Conservation (phyloP, 768 basidiomycete species). For the Mycena pura region DNA sequence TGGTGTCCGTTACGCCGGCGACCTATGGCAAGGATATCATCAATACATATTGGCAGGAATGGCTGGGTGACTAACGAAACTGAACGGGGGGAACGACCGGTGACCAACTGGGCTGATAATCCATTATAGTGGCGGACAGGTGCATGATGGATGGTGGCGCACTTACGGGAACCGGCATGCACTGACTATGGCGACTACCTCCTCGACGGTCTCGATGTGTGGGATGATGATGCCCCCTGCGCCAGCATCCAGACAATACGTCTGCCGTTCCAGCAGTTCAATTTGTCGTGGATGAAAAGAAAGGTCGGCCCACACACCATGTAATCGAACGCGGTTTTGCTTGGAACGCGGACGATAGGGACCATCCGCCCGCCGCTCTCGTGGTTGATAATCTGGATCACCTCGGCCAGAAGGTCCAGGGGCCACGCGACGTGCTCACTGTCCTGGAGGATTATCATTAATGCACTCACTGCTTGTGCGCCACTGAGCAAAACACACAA, state of each 20-base stretch:
- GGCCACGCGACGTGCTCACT: slow-evolving; percentile 25
- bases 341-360: slow-evolving; percentile 23
- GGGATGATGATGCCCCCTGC: slow-evolving; percentile 26
- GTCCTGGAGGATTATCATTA: slow-evolving; percentile 6
- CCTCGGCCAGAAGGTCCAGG: slow-evolving; percentile 18
- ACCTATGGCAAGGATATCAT: slow-evolving; percentile 12
- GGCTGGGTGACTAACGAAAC: slow-evolving; percentile 13
- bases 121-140: neutral
- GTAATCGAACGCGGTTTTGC: slow-evolving; percentile 22
- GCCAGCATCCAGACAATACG: slow-evolving; percentile 22
- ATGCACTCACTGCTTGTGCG: neutral
- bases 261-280: no score
- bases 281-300: no score
- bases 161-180: slow-evolving; percentile 23
- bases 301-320: slow-evolving; percentile 9
- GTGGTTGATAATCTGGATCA: slow-evolving; percentile 24
- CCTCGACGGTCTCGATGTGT: slow-evolving; percentile 21
- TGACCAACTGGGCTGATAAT: slow-evolving; percentile 19
- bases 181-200: slow-evolving; percentile 9
- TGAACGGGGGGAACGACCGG: slow-evolving; percentile 26
- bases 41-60: neutral
- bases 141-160: neutral
- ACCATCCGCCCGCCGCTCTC: slow-evolving; percentile 22
- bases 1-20: slow-evolving; percentile 18
- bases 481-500: slow-evolving; percentile 1